phyloP scores from a whole-genome alignment of 1,284 basidiomycete species.

The Sporisorium iseilematis-ciliati region DNA sequence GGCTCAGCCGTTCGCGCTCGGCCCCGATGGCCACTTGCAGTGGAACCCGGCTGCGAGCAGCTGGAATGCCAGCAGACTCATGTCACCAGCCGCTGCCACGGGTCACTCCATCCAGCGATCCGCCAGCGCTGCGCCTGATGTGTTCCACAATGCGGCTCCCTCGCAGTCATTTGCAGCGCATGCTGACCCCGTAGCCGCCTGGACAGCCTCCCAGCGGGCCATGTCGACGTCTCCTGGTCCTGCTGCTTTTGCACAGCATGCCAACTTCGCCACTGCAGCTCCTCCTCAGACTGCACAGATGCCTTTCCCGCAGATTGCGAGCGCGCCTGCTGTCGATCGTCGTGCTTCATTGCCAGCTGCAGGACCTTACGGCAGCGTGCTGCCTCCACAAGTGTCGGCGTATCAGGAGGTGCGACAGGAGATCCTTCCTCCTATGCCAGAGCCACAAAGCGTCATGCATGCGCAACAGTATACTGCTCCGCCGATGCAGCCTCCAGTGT shows the following conservation, averaged over 20 bases:
- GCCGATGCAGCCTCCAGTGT: constrained; percentile 13
- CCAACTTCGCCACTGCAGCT: constrained; percentile 11
- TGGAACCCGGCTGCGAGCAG: constrained; percentile 39
- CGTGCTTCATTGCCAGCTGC: constrained; percentile 22
- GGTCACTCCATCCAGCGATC: constrained; percentile 38
- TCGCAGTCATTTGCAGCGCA: constrained; percentile 5
- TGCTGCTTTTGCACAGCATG: constrained; percentile 9
- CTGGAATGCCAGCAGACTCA: constrained; percentile 47
- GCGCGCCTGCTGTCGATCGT: constrained; percentile 8
- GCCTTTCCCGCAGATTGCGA: constrained; percentile 2
- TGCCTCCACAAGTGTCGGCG: constrained; percentile 11
- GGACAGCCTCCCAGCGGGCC: constrained; percentile 40
- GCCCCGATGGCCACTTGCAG: constrained; percentile 31
- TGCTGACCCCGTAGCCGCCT: constrained; percentile 17
- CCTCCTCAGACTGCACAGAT: constrained; percentile 9
- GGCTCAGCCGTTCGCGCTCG: constrained; percentile 36
- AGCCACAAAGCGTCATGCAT: constrained; percentile 22
- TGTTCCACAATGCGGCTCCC: constrained; percentile 29
- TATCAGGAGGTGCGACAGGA: constrained; percentile 12
- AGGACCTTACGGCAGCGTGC: constrained; percentile 10
- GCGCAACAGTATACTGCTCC: constrained; percentile 29
- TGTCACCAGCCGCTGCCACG: constrained; percentile 18
- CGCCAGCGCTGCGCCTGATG: constrained; percentile 52
- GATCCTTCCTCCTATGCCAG: constrained; percentile 32
- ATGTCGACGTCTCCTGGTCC: constrained; percentile 47